Base-by-base conservation (phyloP, 345 rosid genomes). In the Psidium guajava region DNA sequence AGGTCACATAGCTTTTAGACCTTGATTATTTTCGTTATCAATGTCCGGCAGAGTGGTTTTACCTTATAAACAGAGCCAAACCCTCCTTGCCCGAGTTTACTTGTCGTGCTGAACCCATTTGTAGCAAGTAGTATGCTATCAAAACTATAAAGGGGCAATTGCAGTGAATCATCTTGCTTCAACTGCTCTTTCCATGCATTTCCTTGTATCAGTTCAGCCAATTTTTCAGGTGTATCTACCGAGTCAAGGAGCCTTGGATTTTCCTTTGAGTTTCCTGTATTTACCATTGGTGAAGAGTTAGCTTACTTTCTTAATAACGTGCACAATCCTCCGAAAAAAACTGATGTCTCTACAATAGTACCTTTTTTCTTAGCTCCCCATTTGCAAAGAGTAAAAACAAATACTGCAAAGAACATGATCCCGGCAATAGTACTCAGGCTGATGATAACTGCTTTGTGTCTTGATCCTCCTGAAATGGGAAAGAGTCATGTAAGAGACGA, bases 41-140 rank as follows among this genome's bases (percentile, higher is more conserved):
- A 27, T 40, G 9, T 52, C 7, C 6, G 11, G 40, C 6, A 12
- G 12, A 40, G 54, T 52, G 6, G 8, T 14, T 36, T 82, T n/a
- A 85, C 87, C 82, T 86, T 86, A 69, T 86, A 86, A 36, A 86
- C 85, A 2, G 51, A 52, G 15, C 84, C 86, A 27, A 85, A 85
- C 36, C 83, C 86, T 12, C 86, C 86, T n/a, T 81, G 56, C 49
- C 86, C 86, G 11, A 85, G n/a, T 85, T 75, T 54, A 49, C 11
- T 75, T 40, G 69, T 49, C 9, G 0, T 50, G 20, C 14, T 53
- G 47, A 85, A 85, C 47, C 81, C 40, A 50, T 56, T 16, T n/a
- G 86, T 85, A 2, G 87, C 84, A 44, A 64, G 75, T 64, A 64
- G 11, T 15, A 64, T 15, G 75, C 75, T 28, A 15, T 64, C 75